phyloP scores from a whole-genome alignment of 2,329 filamentous ascomycete genomes.

The Ceratocystis cubensis region DNA sequence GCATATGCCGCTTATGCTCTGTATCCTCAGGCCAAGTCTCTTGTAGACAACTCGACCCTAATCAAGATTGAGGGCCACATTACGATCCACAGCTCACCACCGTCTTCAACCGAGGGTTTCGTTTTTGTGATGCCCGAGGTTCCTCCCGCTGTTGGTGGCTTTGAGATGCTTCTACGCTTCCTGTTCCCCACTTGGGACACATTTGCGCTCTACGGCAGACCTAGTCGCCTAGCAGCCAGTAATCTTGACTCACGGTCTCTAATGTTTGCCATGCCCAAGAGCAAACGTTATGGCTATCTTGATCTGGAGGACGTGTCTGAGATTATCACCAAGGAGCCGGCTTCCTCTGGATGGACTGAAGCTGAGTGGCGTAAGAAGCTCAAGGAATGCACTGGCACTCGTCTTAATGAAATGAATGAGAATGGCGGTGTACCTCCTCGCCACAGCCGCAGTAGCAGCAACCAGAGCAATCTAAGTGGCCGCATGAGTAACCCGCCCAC shows the following conservation, averaged over 20 bases:
- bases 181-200: constrained; percentile 91
- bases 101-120: constrained; percentile 75
- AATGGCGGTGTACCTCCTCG: constrained; percentile 29
- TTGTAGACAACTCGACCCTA: constrained; percentile 88
- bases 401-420: constrained; percentile 56
- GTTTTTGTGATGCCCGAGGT: constrained; percentile 97
- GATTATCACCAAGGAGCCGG: constrained; percentile 62
- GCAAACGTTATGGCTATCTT: constrained; percentile 77
- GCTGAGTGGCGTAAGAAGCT: constrained; percentile 78
- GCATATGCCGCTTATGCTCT: constrained; percentile 89
- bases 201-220: constrained; percentile 82
- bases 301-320: constrained; percentile 75
- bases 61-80: constrained; percentile 89
- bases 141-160: constrained; percentile 80
- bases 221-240: constrained; percentile 74
- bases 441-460: constrained; percentile 44
- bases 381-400: constrained; percentile 73
- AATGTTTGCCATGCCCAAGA: constrained; percentile 96
- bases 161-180: constrained; percentile 89
- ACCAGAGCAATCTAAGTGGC: constrained; percentile 45
- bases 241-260: constrained; percentile 74
- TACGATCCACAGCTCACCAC: constrained; percentile 68
- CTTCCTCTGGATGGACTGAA: constrained; percentile 64
- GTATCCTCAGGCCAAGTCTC: constrained; percentile 83
- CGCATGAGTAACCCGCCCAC: constrained; percentile 35